Evolutionary conservation across 164 flowering plant species (phyloP).

Genomic region (Macadamia integrifolia): DNA sequence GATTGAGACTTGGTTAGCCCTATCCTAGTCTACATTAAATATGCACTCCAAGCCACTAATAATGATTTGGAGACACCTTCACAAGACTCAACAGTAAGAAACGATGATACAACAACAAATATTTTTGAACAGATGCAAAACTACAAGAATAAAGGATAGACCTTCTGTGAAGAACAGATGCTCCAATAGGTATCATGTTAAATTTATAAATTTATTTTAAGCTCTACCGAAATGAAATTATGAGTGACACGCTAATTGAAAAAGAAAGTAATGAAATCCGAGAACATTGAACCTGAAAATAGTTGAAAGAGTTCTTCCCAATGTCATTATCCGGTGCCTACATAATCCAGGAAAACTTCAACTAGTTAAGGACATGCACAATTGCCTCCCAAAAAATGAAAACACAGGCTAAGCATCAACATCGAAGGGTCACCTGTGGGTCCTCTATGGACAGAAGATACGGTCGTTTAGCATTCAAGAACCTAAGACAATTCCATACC

Average conservation of each 20-base stretch:
- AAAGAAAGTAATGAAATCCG: not conserved
- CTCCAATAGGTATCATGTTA: not conserved
- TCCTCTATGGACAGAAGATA: conserved; percentile 77
- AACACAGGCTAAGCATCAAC: conserved; percentile 5
- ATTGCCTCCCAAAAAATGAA: not conserved
- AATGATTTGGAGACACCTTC: no score
- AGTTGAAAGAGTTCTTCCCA: conserved; percentile 90
- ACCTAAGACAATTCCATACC: conserved; percentile 31
- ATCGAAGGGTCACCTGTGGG: conserved; percentile 60
- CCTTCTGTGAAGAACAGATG: not conserved
- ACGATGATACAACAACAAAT: no score
- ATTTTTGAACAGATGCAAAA: no score
- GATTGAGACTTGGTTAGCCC: no score
- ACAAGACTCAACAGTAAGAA: no score
- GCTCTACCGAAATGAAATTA: not conserved
- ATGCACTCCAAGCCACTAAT: no score
- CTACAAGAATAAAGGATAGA: not conserved
- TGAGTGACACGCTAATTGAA: not conserved
- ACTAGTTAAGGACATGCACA: not conserved
- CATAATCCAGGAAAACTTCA: conserved; percentile 4
- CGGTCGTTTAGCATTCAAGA: conserved; percentile 42
- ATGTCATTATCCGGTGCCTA: conserved; percentile 91
- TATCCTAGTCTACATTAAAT: no score
- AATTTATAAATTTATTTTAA: not conserved
- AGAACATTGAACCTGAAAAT: conserved; percentile 61